phyloP scores from a whole-genome alignment of 2,329 filamentous ascomycete genomes.

The Hymenoscyphus repandus region DNA sequence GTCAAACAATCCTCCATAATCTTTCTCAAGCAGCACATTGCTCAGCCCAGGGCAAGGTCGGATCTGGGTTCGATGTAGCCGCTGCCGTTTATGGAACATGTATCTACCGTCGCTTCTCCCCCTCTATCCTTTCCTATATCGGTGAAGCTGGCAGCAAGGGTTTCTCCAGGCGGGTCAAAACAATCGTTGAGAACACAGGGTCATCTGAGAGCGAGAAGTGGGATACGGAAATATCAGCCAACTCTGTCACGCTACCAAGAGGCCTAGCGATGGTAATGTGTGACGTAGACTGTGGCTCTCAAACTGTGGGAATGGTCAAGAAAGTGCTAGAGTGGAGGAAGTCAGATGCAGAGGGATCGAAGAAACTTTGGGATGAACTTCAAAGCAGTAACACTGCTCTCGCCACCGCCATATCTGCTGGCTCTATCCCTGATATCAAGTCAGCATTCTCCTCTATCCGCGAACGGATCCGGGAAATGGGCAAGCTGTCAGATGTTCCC shows the following conservation, averaged over 20 bases:
- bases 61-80: slow-evolving; percentile 92
- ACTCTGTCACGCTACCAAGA: slow-evolving; percentile 62
- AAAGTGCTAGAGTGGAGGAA: slow-evolving; percentile 79
- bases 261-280: slow-evolving; percentile 84
- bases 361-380: slow-evolving; percentile 67
- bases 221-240: slow-evolving; percentile 74
- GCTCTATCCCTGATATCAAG: slow-evolving; percentile 38
- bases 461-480: slow-evolving; percentile 71
- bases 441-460: slow-evolving; percentile 47
- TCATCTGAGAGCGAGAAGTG: slow-evolving; percentile 47
- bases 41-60: slow-evolving; percentile 93
- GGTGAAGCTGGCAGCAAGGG: slow-evolving; percentile 60
- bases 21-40: slow-evolving; percentile 91
- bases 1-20: slow-evolving; percentile 71
- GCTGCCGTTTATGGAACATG: slow-evolving; percentile 89
- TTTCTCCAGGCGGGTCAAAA: slow-evolving; percentile 62
- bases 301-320: slow-evolving; percentile 95
- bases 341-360: slow-evolving; percentile 57
- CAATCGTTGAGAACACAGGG: slow-evolving; percentile 56
- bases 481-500: slow-evolving; percentile 66
- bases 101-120: slow-evolving; percentile 88
- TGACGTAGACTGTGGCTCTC: slow-evolving; percentile 89
- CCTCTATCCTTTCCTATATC: slow-evolving; percentile 61
- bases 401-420: slow-evolving; percentile 53
- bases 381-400: slow-evolving; percentile 71